A percentile compares a stretch with the other conserved stretches of the same genome.
Conservation (phyloP, 2,329 filamentous ascomycete genomes). For the Arthrobotrys megalospora region DNA sequence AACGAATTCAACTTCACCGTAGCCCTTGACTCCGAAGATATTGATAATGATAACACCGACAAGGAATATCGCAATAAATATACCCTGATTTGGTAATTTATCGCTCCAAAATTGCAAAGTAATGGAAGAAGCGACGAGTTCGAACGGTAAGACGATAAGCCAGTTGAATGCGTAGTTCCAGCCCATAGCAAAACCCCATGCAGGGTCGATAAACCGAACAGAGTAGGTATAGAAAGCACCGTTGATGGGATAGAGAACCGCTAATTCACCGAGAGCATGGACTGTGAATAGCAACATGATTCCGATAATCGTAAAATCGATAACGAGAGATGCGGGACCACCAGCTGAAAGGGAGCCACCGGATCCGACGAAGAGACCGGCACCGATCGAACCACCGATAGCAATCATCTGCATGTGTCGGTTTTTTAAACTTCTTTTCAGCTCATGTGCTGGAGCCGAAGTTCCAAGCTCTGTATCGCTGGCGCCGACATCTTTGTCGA, state of each 20-base stretch:
- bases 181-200: conserved; percentile 73
- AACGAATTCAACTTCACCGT: conserved; percentile 74
- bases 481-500: conserved; percentile 43
- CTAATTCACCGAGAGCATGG: conserved; percentile 75
- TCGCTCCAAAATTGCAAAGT: conserved; percentile 73
- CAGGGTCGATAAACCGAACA: conserved; percentile 75
- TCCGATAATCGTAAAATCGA: conserved; percentile 73
- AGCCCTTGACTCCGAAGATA: conserved; percentile 74
- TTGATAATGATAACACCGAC: conserved; percentile 71
- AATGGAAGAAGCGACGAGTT: conserved; percentile 72
- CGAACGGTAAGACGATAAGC: conserved; percentile 72
- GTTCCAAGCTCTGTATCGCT: conserved; percentile 46
- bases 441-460: conserved; percentile 63
- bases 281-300: conserved; percentile 74
- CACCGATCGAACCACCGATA: conserved; percentile 75
- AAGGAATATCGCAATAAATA: conserved; percentile 74
- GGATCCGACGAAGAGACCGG: conserved; percentile 76
- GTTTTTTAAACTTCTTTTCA: conserved; percentile 72
- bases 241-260: conserved; percentile 75
- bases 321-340: conserved; percentile 64
- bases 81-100: conserved; percentile 71
- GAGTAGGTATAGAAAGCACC: conserved; percentile 77
- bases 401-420: conserved; percentile 77
- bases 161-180: conserved; percentile 72
- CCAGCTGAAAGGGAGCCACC: conserved; percentile 72